phyloP scores from a whole-genome alignment of 371 early-diverging fungal species.

The Mortierella sp. region DNA sequence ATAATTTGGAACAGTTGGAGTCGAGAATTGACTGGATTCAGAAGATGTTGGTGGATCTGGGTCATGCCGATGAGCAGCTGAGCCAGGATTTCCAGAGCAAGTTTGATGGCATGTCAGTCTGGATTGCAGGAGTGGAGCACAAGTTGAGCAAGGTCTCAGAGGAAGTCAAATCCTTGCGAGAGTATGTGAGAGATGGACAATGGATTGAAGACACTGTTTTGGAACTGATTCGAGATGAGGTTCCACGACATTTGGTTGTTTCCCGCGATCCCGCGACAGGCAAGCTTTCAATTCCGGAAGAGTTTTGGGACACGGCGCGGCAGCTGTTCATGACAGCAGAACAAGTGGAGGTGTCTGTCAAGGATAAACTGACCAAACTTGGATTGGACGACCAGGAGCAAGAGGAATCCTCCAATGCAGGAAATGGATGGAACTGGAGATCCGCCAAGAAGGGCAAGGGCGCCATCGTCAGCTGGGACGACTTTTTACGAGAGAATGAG shows the following conservation, averaged over 20 bases:
- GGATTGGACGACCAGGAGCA: slow-evolving; percentile 7
- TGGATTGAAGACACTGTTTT: slow-evolving; percentile 44
- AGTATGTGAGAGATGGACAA: slow-evolving; percentile 24
- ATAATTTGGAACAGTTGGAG: slow-evolving; percentile 34
- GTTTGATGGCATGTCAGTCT: slow-evolving; percentile 23
- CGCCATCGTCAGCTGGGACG: slow-evolving; percentile 21
- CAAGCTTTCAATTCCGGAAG: slow-evolving; percentile 26
- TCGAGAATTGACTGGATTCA: slow-evolving; percentile 35
- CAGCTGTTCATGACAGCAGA: slow-evolving; percentile 33
- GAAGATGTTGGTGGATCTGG: slow-evolving; percentile 16
- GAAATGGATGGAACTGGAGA: slow-evolving; percentile 1
- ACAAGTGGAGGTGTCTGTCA: slow-evolving; percentile 16
- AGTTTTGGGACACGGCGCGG: slow-evolving; percentile 43
- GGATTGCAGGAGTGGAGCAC: slow-evolving; percentile 28
- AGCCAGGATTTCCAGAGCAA: slow-evolving; percentile 10
- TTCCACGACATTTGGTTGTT: slow-evolving; percentile 39
- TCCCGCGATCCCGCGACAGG: slow-evolving; percentile 25
- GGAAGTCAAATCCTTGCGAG: slow-evolving; percentile 19
- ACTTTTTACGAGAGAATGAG: slow-evolving; percentile 40
- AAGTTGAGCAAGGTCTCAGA: slow-evolving; percentile 23
- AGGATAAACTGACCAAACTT: slow-evolving; percentile 11
- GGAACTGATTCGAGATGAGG: slow-evolving; percentile 31
- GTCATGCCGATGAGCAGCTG: slow-evolving; percentile 6
- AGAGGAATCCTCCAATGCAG: neutral
- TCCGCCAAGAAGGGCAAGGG: slow-evolving; percentile 21